These are phyloP conservation scores for Trichoderma endophyticum DNA, from an alignment of 2,329 filamentous ascomycete species.

Conservation along the genomic window DNA sequence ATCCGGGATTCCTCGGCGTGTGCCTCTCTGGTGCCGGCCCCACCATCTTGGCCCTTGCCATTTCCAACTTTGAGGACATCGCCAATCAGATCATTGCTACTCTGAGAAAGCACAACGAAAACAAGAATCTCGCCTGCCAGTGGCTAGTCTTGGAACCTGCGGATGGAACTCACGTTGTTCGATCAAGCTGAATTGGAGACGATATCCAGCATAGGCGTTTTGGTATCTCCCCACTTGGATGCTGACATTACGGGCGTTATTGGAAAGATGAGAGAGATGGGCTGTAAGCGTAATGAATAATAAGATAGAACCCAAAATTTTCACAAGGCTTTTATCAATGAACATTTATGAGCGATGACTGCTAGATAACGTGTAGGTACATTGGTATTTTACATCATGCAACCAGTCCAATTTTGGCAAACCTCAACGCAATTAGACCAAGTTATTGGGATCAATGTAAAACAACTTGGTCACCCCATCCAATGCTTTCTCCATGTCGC, in stretches of 20 bases:
- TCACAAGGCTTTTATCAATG: neutral
- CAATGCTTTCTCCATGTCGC: neutral
- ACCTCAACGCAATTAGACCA: neutral
- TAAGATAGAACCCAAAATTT: neutral
- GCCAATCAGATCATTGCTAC: constrained; percentile 72
- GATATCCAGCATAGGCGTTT: neutral
- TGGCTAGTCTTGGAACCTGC: constrained; percentile 90
- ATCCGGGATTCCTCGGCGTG: constrained; percentile 86
- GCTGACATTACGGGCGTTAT: constrained; percentile 1
- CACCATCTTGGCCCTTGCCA: constrained; percentile 90
- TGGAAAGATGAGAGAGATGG: neutral
- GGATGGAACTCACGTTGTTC: constrained; percentile 58
- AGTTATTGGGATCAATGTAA: neutral
- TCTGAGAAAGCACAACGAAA: constrained; percentile 59
- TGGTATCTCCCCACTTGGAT: neutral
- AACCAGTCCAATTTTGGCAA: neutral
- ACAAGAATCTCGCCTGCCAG: constrained; percentile 69
- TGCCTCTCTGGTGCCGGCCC: constrained; percentile 94
- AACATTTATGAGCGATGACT: neutral
- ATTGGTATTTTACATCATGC: neutral
- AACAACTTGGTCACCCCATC: neutral
- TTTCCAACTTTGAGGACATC: constrained; percentile 83
- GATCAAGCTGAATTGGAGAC: constrained; percentile 23
- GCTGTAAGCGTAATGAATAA: neutral
- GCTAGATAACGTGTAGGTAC: neutral